Evolutionary conservation across 2,329 filamentous ascomycete species (phyloP).

Genomic region (Trichophyton rubrum): DNA sequence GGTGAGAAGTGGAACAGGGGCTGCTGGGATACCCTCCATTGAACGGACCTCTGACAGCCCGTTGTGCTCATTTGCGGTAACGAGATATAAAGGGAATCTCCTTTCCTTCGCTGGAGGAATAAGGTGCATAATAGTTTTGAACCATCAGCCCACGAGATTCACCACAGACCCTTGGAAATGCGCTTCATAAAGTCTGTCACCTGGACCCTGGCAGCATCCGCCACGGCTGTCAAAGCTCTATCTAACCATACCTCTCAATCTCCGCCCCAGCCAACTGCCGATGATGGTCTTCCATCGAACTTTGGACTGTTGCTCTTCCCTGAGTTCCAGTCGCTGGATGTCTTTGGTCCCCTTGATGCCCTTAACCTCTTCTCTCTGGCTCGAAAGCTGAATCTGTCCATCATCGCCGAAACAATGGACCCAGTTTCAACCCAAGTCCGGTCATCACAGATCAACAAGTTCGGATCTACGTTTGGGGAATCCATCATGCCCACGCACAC

Average conservation of each 20-base stretch:
- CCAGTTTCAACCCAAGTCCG: constrained; percentile 20
- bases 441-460: constrained; percentile 3
- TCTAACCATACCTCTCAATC: not conserved
- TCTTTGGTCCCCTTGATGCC: constrained; percentile 37
- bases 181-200: not conserved
- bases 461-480: constrained; percentile 23
- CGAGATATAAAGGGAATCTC: not conserved
- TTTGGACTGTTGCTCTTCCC: constrained; percentile 25
- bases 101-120: not conserved
- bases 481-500: constrained; percentile 41
- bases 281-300: constrained; percentile 5
- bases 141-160: not conserved
- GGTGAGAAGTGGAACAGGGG: not conserved
- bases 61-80: not conserved
- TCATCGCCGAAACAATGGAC: constrained; percentile 23
- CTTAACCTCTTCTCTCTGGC: constrained; percentile 25
- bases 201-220: not conserved
- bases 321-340: constrained; percentile 32
- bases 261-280: not conserved
- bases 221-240: not conserved
- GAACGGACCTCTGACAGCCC: no score
- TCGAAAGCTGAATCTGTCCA: constrained; percentile 16
- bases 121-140: not conserved
- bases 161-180: not conserved
- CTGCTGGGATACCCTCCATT: not conserved